phyloP scores from a whole-genome alignment of 331 rosid species.

The Quercus lobata region DNA sequence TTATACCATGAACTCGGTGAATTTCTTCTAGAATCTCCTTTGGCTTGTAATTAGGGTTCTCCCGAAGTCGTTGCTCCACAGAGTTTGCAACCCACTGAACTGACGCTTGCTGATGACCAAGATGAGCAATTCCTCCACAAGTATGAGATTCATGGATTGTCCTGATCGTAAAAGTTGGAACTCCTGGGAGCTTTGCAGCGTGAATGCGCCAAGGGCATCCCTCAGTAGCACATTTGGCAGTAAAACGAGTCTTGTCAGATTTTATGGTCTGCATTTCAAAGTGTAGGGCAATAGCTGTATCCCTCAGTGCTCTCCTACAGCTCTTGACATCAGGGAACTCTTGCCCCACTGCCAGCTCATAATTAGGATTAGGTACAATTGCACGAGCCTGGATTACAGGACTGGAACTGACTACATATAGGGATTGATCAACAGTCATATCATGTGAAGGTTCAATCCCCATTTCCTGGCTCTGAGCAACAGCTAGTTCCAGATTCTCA shows the following conservation, averaged over 20 bases:
- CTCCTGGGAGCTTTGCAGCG: conserved; percentile 95
- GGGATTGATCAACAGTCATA: conserved; percentile 44
- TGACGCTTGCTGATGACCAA: conserved; percentile 94
- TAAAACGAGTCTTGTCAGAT: conserved; percentile 92
- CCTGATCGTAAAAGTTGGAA: conserved; percentile 86
- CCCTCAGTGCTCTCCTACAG: conserved; percentile 86
- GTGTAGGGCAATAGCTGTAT: conserved; percentile 90
- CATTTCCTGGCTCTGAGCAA: conserved; percentile 57
- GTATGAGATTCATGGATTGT: conserved; percentile 74
- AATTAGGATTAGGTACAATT: conserved; percentile 41
- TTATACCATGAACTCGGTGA: conserved; percentile 85
- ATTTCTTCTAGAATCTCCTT: conserved; percentile 94
- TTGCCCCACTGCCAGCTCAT: conserved; percentile 75
- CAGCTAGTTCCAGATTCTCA: conserved; percentile 47
- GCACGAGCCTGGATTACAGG: conserved; percentile 75
- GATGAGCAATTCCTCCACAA: conserved; percentile 88
- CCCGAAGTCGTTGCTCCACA: conserved; percentile 77
- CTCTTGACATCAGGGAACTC: conserved; percentile 94
- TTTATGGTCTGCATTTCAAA: conserved; percentile 91
- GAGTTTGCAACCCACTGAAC: conserved; percentile 96
- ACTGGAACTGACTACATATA: conserved; percentile 33
- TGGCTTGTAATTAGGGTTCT: conserved; percentile 87
- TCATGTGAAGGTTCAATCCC: conserved; percentile 50
- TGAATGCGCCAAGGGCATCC: conserved; percentile 99
- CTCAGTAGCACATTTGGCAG: conserved; percentile 83